Evolutionary conservation across 2,329 filamentous ascomycete genomes (phyloP), one percentile per base, ranked within the genome.

Genomic region (Zymoseptoria passerinii): DNA sequence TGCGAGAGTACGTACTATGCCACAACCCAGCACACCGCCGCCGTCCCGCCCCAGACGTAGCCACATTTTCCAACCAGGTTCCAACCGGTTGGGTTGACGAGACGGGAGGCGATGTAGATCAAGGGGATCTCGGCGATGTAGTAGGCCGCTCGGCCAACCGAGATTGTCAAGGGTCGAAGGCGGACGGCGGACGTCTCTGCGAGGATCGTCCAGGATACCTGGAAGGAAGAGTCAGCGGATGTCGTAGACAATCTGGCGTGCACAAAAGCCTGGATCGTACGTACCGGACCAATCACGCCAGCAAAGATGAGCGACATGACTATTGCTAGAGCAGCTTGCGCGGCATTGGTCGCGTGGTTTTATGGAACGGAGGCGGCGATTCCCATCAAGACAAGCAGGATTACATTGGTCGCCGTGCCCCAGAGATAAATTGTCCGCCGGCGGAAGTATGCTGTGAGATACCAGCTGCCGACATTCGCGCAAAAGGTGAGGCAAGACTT

Each of bases 11-110:
- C 35, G 16, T 40, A 40, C 35, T 70, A 78, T 1, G 75, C 75
- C 62, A 66, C 63, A 4, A 77, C 52, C 67, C 70, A 75, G 63
- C 74, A 77, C 8, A 78, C 68, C 3, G 68, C 27, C 4, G 74
- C 75, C 4, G 77, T 78, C 1, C 72, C 67, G 1, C 74, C 77
- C 77, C 76, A 79, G n/a, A 79, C 73, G 58, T 75, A 79, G 1
- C 76, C 77, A 58, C 75, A 78, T 69, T 78, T 78, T 35, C 76
- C 77, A n/a, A 54, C 61, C 18, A 67, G 50, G 54, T 74, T 68
- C 73, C 72, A 75, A 1, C 67, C 67, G 1, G 70, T 66, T 2
- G 65, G 65, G 52, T 68, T 66, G 50, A 68, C 58, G 60, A 69
- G 56, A 16, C 54, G 52, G 4, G 58, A 61, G 20, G 63, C 58